Percentiles rank a stretch among this genome's conserved stretches.
Conservation (phyloP, 2,329 filamentous ascomycete genomes). For the Hypoxylon sp. region DNA sequence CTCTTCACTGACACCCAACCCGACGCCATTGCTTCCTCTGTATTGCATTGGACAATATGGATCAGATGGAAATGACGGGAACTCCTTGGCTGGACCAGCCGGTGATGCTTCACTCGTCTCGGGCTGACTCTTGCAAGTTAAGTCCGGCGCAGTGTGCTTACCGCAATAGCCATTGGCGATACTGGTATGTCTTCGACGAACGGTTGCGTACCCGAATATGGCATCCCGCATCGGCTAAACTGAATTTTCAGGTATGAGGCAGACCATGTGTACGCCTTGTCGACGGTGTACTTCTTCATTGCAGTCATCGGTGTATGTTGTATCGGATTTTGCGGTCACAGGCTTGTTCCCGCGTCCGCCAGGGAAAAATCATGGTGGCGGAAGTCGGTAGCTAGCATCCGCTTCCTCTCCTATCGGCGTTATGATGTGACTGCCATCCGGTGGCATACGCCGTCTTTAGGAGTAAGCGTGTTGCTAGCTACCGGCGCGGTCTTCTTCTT, state of each 20-base stretch:
- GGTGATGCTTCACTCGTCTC: constrained; percentile 56
- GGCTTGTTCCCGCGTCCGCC: constrained; percentile 48
- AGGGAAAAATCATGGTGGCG: constrained; percentile 51
- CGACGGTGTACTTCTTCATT: constrained; percentile 66
- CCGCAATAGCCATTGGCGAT: constrained; percentile 61
- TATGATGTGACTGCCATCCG: constrained; percentile 52
- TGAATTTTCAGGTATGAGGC: constrained; percentile 61
- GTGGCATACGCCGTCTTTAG: constrained; percentile 60
- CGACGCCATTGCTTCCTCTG: not conserved
- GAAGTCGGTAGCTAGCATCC: constrained; percentile 52
- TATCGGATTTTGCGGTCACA: constrained; percentile 53
- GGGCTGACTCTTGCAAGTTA: constrained; percentile 53
- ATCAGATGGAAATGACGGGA: constrained; percentile 37
- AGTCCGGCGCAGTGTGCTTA: constrained; percentile 60
- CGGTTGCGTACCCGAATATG: not conserved
- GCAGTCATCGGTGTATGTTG: constrained; percentile 62
- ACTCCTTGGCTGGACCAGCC: constrained; percentile 57
- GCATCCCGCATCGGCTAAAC: constrained; percentile 3
- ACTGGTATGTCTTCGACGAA: constrained; percentile 55
- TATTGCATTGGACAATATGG: constrained; percentile 30
- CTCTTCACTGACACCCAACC: not conserved
- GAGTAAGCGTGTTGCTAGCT: constrained; percentile 56
- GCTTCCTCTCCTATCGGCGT: constrained; percentile 58
- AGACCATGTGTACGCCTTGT: constrained; percentile 65
- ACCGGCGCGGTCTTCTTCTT: constrained; percentile 62